Evolutionary conservation across 768 basidiomycete genomes (phyloP).

Genomic region (Agrocybe chaxingu): DNA sequence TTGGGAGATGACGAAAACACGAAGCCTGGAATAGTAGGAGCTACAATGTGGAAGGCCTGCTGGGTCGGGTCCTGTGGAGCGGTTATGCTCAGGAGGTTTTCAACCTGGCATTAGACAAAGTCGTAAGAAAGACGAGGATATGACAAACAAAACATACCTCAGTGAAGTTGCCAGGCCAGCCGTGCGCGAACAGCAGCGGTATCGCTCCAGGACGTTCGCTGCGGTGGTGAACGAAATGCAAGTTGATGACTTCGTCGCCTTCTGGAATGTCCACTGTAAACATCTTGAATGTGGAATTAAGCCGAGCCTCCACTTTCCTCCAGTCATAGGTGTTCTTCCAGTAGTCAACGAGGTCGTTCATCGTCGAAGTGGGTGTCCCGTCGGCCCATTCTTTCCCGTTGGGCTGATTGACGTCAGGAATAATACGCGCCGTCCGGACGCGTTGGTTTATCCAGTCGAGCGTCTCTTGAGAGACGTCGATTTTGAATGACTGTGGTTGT

Average conservation of each 20-base stretch:
- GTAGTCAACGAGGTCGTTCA: constrained; percentile 39
- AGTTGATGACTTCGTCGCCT: constrained; percentile 39
- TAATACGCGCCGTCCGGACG: constrained; percentile 35
- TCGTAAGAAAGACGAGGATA: not conserved
- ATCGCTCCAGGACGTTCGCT: constrained; percentile 38
- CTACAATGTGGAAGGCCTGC: constrained; percentile 31
- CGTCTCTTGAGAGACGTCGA: constrained; percentile 34
- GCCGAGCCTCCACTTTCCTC: constrained; percentile 40
- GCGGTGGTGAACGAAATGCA: constrained; percentile 52
- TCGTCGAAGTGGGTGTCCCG: constrained; percentile 38
- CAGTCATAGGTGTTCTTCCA: constrained; percentile 50
- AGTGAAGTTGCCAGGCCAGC: constrained; percentile 42
- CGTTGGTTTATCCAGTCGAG: constrained; percentile 38
- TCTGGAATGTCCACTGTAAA: constrained; percentile 50
- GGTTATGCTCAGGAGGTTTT: constrained; percentile 24
- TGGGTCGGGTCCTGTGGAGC: constrained; percentile 24
- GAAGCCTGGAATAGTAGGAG: constrained; percentile 30
- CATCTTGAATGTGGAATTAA: constrained; percentile 48
- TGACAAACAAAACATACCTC: constrained; percentile 20
- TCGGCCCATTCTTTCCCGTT: constrained; percentile 44
- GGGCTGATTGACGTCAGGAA: constrained; percentile 46
- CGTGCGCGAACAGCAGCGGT: constrained; percentile 54
- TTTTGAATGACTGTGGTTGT: constrained; percentile 31
- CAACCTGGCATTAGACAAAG: constrained; percentile 17
- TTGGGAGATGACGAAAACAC: constrained; percentile 29